A percentile compares a stretch with the other conserved stretches of the same genome.
Evolutionary conservation across 2,329 filamentous ascomycete species (phyloP).

Genomic region (Colletotrichum gloeosporioides): DNA sequence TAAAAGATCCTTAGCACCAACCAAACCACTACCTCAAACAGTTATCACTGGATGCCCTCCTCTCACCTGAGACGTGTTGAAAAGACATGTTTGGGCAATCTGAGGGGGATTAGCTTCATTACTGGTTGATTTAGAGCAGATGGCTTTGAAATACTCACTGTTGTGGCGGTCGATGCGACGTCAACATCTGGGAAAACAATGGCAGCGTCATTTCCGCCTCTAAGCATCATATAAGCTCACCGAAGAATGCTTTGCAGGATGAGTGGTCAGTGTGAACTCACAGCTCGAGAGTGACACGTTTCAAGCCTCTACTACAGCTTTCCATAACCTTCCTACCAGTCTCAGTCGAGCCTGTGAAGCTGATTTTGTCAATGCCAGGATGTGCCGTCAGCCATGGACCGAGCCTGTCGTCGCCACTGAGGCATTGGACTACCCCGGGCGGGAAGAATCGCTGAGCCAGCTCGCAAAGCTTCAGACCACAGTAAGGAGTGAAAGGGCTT

Average conservation of each 20-base stretch:
- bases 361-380: background rate
- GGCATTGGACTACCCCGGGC: background rate
- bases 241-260: background rate
- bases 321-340: background rate
- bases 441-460: background rate
- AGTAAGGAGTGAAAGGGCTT: background rate
- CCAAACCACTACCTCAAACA: background rate
- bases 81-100: background rate
- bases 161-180: background rate
- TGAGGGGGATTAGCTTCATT: background rate
- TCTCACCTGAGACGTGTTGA: background rate
- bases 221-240: background rate
- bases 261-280: background rate
- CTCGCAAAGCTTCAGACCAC: background rate
- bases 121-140: background rate
- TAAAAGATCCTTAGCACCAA: background rate
- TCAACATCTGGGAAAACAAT: background rate
- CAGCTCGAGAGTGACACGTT: background rate
- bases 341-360: background rate
- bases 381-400: background rate
- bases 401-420: background rate
- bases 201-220: background rate
- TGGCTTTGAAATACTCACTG: background rate
- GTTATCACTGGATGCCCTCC: fast-evolving
- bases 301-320: background rate